Evolutionary conservation across 305 asterid genomes (phyloP).

Genomic region (Rubia occidens): DNA sequence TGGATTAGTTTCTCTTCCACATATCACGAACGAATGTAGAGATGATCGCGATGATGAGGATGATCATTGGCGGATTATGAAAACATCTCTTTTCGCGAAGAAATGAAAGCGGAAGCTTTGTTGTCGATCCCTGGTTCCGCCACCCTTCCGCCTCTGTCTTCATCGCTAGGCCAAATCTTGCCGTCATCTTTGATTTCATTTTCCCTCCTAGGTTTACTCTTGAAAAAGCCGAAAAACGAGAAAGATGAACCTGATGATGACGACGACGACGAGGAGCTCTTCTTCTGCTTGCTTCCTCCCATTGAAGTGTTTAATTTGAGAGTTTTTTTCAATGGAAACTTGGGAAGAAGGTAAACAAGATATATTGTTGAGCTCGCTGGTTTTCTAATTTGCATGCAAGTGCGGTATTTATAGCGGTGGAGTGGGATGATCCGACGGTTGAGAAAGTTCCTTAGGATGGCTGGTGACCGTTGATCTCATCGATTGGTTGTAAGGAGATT

Average conservation of each 20-base stretch:
- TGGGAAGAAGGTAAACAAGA: neutral
- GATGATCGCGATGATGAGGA: too few relatives aligned
- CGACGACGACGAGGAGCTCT: too few relatives aligned
- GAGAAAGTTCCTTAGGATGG: slow-evolving; percentile 19
- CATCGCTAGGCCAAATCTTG: slow-evolving; percentile 66
- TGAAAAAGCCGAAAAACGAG: slow-evolving; percentile 22
- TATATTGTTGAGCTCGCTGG: slow-evolving; percentile 15
- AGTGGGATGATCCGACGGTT: slow-evolving; percentile 36
- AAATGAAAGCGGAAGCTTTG: slow-evolving; percentile 46
- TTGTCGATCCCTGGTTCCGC: slow-evolving; percentile 62
- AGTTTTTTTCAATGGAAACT: neutral
- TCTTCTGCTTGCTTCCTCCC: slow-evolving; percentile 25
- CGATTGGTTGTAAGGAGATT: slow-evolving; percentile 40
- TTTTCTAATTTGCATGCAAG: slow-evolving; percentile 18
- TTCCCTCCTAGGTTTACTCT: slow-evolving; percentile 12
- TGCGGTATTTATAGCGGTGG: slow-evolving; percentile 34
- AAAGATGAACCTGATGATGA: slow-evolving; percentile 18
- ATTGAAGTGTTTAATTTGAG: slow-evolving; percentile 5
- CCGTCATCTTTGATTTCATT: slow-evolving; percentile 25
- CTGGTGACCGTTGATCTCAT: slow-evolving; percentile 30
- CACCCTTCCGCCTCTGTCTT: slow-evolving; percentile 61
- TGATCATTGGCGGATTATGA: slow-evolving; percentile 1
- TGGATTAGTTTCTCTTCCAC: too few relatives aligned
- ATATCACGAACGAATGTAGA: neutral
- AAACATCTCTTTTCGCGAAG: slow-evolving; percentile 31